Evolutionary conservation across 768 basidiomycete genomes (phyloP), one percentile per base, ranked within the genome.

Genomic region (Psilocybe cyanescens): DNA sequence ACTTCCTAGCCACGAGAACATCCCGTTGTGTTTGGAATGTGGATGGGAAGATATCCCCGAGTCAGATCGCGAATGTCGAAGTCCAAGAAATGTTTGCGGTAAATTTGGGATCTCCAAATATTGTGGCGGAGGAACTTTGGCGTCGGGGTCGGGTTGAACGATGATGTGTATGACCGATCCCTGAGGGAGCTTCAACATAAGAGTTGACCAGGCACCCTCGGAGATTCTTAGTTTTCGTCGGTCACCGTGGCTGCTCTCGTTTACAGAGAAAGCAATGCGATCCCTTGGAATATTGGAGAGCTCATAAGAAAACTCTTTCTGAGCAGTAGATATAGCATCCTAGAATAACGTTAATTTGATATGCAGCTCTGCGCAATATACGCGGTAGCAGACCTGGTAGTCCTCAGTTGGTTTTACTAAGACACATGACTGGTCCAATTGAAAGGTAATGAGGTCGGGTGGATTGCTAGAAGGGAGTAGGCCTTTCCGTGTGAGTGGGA

Each of bases 401-500:
- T 72, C 68, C 33, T 69, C 55, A 8, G 80, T 76, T 0, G 79
- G 79, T 1, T 75, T 77, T 0, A 88, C 86, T 48, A 84, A 86
- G 14, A 86, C 81, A n/a, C 85, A 72, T 29, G 78, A 66, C 7
- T 72, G 68, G 0, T 75, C 68, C 4, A 74, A 72, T 29, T 82
- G 79, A 59, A 86, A 86, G 16, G 81, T 86, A 60, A 87, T 71
- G 55, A 86, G 75, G 41, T 85, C 82, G 4, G 78, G 66, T 9
- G 75, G 74, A 3, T 71, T 61, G 4, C 70, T 51, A 31, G 72
- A 67, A 4, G 45, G 31, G 16, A 17, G 14, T n/a, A 44, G 5
- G 14, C 11, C 39, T 24, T 17, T 37, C 29, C 31, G 39, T 33
- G 39, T 35, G 5, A 49, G 44, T 37, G 55, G 37, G n/a, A 14